Evolutionary conservation across 768 basidiomycete species (phyloP).

Genomic region (Collybiopsis confluens): DNA sequence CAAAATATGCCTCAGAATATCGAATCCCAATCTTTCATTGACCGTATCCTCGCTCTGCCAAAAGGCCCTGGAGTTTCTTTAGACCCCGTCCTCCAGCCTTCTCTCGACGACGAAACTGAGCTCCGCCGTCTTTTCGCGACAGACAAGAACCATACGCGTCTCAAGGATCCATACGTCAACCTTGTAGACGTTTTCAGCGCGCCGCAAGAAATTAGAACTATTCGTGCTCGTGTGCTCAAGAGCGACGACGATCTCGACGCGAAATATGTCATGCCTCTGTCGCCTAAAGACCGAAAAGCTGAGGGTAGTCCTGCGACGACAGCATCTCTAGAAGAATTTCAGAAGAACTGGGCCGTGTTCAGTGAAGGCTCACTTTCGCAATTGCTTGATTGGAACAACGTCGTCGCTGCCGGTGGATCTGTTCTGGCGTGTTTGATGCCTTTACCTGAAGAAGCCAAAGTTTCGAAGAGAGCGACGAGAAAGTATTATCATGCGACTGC

Average conservation of each 20-base stretch:
- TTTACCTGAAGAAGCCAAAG: conserved; percentile 42
- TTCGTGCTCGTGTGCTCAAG: conserved; percentile 44
- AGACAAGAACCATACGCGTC: conserved; percentile 40
- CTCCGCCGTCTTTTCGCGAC: conserved; percentile 54
- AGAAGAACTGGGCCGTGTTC: conserved; percentile 61
- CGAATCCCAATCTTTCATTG: conserved; percentile 16
- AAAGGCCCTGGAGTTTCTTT: conserved; percentile 29
- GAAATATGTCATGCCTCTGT: conserved; percentile 53
- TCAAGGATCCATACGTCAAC: conserved; percentile 48
- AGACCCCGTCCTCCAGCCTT: conserved; percentile 43
- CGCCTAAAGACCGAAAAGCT: conserved; percentile 36
- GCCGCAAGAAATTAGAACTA: conserved; percentile 42
- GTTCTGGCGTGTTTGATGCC: conserved; percentile 56
- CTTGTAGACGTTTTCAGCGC: conserved; percentile 58
- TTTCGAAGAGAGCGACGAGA: conserved; percentile 50
- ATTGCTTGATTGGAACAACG: conserved; percentile 57
- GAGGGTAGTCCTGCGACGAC: conserved; percentile 50
- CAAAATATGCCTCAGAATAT: conserved; percentile 9
- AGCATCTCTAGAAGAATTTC: conserved; percentile 49
- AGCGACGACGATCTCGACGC: conserved; percentile 36
- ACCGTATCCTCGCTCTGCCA: conserved; percentile 15
- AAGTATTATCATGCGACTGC: conserved; percentile 52
- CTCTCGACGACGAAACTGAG: conserved; percentile 52
- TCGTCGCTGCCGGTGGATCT: conserved; percentile 57
- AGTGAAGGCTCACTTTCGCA: conserved; percentile 59